Evolutionary conservation across 1,139 yeast genomes (phyloP).

Genomic region (Kazachstania sp.): DNA sequence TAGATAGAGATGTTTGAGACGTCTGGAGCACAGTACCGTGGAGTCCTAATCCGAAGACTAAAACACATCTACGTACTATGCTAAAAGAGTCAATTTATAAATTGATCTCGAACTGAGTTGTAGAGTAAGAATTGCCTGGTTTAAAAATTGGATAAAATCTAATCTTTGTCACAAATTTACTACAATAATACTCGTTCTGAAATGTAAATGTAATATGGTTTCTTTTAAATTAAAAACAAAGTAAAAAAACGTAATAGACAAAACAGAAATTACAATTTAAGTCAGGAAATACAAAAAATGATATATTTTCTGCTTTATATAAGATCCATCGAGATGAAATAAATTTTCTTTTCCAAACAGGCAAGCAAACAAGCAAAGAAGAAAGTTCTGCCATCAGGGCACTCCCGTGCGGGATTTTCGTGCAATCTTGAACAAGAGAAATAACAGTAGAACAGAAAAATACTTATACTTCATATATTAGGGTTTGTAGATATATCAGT

Average conservation of each 20-base stretch:
- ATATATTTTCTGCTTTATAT: neutral
- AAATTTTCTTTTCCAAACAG: no score
- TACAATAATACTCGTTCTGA: slow-evolving; percentile 32
- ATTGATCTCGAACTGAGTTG: slow-evolving; percentile 31
- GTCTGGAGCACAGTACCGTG: slow-evolving; percentile 18
- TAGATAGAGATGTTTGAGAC: slow-evolving; percentile 15
- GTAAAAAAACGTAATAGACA: neutral
- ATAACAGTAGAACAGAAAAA: no score
- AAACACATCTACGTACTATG: slow-evolving; percentile 1
- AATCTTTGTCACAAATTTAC: slow-evolving; percentile 27
- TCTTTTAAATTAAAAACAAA: slow-evolving; percentile 8
- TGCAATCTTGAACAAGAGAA: no score
- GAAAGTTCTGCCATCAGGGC: no score
- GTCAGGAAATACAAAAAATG: neutral
- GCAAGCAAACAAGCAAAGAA: no score
- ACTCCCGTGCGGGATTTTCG: no score
- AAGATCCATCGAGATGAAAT: neutral
- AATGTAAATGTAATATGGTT: slow-evolving; percentile 26
- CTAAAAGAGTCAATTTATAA: slow-evolving; percentile 10
- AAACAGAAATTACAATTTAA: neutral
- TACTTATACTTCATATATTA: no score
- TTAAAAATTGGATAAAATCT: slow-evolving; percentile 1
- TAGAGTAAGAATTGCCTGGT: slow-evolving; percentile 31
- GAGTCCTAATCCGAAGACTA: neutral
- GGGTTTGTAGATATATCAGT: no score